These are phyloP conservation scores for Botrytis elliptica DNA, from an alignment of 2,329 filamentous ascomycete genomes.

Conservation along the genomic window DNA sequence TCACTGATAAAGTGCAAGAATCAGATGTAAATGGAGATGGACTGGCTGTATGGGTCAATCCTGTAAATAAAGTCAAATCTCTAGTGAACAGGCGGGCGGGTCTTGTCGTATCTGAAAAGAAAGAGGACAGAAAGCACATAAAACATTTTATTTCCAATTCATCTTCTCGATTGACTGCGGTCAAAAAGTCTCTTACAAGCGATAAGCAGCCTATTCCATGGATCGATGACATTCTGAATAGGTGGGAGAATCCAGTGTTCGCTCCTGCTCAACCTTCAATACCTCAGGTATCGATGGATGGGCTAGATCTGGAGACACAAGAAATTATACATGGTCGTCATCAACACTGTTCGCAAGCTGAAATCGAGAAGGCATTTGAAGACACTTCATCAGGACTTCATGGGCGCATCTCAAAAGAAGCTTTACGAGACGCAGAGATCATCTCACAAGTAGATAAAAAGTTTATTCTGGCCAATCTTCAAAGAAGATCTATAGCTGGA, in stretches of 20 bases:
- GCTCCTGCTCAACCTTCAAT: constrained; percentile 48
- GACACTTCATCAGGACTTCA: constrained; percentile 34
- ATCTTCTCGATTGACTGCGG: not conserved
- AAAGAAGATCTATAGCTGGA: not conserved
- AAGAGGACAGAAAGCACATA: constrained; percentile 20
- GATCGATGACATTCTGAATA: constrained; percentile 58
- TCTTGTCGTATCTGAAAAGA: constrained; percentile 40
- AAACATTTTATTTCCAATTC: not conserved
- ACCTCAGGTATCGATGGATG: constrained; percentile 43
- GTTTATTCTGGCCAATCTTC: constrained; percentile 69
- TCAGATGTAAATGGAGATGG: constrained; percentile 38
- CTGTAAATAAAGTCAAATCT: constrained; percentile 52
- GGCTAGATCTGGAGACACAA: constrained; percentile 32
- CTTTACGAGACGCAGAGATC: constrained; percentile 60
- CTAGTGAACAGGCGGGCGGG: constrained; percentile 58
- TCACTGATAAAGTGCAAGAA: constrained; percentile 15
- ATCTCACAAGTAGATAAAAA: constrained; percentile 86
- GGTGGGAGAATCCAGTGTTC: constrained; percentile 79
- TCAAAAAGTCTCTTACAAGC: constrained; percentile 33
- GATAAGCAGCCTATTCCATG: constrained; percentile 45
- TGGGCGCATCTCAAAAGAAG: constrained; percentile 59
- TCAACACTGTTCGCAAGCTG: constrained; percentile 34
- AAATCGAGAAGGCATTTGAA: constrained; percentile 36
- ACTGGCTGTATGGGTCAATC: constrained; percentile 59
- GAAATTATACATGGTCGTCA: constrained; percentile 30